Base-by-base conservation (phyloP, 371 early-diverging fungal species). In the Smittium culicis region DNA sequence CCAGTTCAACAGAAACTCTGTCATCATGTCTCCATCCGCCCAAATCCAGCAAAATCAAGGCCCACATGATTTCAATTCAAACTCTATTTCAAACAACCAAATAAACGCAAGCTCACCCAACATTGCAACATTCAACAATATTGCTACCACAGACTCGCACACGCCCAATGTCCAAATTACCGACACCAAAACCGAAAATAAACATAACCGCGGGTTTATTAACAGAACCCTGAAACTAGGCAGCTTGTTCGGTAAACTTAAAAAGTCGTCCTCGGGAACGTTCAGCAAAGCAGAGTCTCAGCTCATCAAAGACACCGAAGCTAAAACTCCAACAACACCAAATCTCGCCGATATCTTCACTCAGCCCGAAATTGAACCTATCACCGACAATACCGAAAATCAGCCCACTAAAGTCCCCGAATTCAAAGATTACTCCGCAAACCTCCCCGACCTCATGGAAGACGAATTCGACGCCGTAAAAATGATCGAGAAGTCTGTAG, bases 401-500 rank as follows among this genome's bases (percentile, higher is more conserved):
- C 14, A 57, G 14, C 14, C 57, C 5, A 20, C 20, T 45, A 45
- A 45, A 14, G 57, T n/a, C 5, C 3, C 57, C 5, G 25, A 25
- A 16, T n/a, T 57, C 25, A 27, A n/a, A n/a, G 57, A 57, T 16
- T 14, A 57, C 25, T 14, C n/a, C 3, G 25, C 14, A 3, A 25
- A 57, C 14, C 5, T 57, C 27, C 27, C 57, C 25, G 57, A 57
- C 5, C 14, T n/a, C 27, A 45, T 14, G 20, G 45, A 45, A 45
- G 57, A 57, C 27, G 57, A 27, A 25, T 57, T n/a, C 25, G 57
- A 57, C 25, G 57, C 27, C 5, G 16, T 16, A 57, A 57, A 57
- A 57, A 57, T 57, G 57, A 57, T 57, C 5, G 57, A 57, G 5
- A 57, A 57, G 57, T 57, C 57, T n/a, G 57, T 57, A 16, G 57